Conservation (phyloP, 148 eudicot species). For the Nepenthes mirabilis region DNA sequence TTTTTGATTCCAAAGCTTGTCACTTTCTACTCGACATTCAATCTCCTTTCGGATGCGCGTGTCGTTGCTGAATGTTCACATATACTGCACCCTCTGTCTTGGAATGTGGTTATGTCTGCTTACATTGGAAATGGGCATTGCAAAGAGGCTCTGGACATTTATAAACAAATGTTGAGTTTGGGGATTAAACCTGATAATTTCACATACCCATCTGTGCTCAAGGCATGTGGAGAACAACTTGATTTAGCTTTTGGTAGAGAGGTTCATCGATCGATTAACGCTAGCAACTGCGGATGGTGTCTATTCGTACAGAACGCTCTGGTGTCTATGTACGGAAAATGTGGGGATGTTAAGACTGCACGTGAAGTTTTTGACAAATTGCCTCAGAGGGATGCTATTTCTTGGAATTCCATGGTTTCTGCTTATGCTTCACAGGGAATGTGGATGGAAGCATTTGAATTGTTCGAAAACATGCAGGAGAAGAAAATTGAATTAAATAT, state of each 20-base stretch:
- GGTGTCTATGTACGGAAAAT: slow-evolving; percentile 67
- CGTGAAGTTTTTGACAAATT: slow-evolving; percentile 42
- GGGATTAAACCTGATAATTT: slow-evolving; percentile 59
- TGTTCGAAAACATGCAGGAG: slow-evolving; percentile 40
- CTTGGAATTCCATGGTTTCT: slow-evolving; percentile 79
- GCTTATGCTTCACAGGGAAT: slow-evolving; percentile 49
- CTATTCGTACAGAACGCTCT: slow-evolving; percentile 64
- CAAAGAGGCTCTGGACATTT: slow-evolving; percentile 39
- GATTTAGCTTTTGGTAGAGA: slow-evolving; percentile 45
- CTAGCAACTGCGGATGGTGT: slow-evolving; percentile 19
- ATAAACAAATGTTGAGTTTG: slow-evolving; percentile 37
- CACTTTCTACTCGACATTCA: slow-evolving; percentile 39
- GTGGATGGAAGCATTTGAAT: slow-evolving; percentile 52
- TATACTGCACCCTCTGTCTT: slow-evolving; percentile 38
- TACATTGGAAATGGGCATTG: slow-evolving; percentile 39
- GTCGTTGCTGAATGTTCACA: slow-evolving; percentile 33
- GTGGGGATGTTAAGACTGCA: slow-evolving; percentile 60
- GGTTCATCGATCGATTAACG: slow-evolving; percentile 37
- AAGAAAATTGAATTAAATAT: slow-evolving; percentile 33
- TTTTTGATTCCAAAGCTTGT: slow-evolving; percentile 45
- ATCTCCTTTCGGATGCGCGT: slow-evolving; percentile 45
- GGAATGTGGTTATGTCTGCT: slow-evolving; percentile 73
- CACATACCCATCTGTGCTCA: slow-evolving; percentile 66
- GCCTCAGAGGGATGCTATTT: slow-evolving; percentile 42
- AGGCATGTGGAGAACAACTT: slow-evolving; percentile 61